Evolutionary conservation across 257 asterid genomes (phyloP), one percentile per base, ranked within the genome.

Genomic region (Lycium barbarum): DNA sequence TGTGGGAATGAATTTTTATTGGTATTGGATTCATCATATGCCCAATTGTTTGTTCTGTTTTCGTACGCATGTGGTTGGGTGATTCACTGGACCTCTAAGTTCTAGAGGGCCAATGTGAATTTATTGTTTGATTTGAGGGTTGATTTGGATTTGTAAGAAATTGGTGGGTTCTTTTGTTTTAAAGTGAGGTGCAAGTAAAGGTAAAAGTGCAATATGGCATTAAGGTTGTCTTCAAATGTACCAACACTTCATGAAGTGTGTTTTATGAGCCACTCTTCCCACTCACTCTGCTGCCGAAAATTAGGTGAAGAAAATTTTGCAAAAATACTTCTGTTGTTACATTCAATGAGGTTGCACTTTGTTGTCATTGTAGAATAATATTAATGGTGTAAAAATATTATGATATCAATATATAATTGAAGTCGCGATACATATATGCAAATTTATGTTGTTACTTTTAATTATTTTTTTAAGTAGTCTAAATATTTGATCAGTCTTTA

Each of bases 171-270:
- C 15, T 22, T 26, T 10, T 43, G 58, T 47, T 81, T 43, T 36
- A 59, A 59, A 81, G 70, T 81, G 58, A 81, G n/a, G 58, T 81
- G 58, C 22, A 81, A 80, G 84, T 26, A 76, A 76, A 65, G 59
- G 47, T 53, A 33, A 53, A 53, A 53, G 65, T 22, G 15, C 61
- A 76, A 0, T 51, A 80, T 40, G 73, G 73, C 84, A 81, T 58
- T 81, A 81, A 81, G 84, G 73, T 81, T 81, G 84, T 81, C 84
- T 59, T 59, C 72, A 20, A 13, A 18, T 40, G 73, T 81, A n/a
- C 84, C 70, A 81, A 81, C 84, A 81, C 55, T 81, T n/a, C 72
- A 40, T 81, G 73, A n/a, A 40, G 26, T 3, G n/a, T 81, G 84
- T 81, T 58, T 59, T 59, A 73, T 59, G 82, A 26, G 49, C 66